Base-by-base conservation (phyloP, 169 alveolate species). In the Cryptosporidium andersoni region DNA sequence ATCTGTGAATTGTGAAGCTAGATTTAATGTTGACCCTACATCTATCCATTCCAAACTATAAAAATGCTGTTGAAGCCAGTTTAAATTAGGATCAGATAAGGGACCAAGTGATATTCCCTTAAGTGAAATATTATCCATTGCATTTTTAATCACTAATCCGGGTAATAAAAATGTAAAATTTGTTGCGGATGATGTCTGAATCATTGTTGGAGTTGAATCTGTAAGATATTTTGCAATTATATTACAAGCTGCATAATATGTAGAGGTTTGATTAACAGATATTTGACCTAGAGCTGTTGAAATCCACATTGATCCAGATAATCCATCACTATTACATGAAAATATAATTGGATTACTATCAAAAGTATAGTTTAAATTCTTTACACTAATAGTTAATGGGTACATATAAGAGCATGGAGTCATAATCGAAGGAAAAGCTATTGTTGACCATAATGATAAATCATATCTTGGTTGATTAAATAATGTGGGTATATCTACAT, bases 341-440 rank as follows among this genome's bases (percentile, higher is more conserved):
- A 74, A 74, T 45, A 68, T 43, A 16, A 74, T 37, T 45, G 85
- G 85, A 74, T 48, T 74, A 9, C 55, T 60, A 45, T 56, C 67
- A 60, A 74, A 74, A 4, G 64, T 45, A 25, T 74, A 42, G 58
- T 74, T 74, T 12, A 74, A 43, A 43, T 74, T 74, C 48, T 74
- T 74, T 4, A 74, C 65, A 58, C 85, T 74, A n/a, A 74, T 74
- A 0, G 60, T 60, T 43, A 74, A 16, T 40, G 85, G 85, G 34
- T 74, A 74, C 85, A 74, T 74, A n/a, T 74, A 74, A 39, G 85
- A 74, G 25, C 85, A 74, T 12, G 85, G 85, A 11, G 85, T 74
- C 40, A 74, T 12, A 14, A 74, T n/a, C 14, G 85, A 52, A 4
- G 85, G 85, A 43, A 74, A 74, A 16, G 64, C 68, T 1, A 74